Base-by-base conservation (phyloP, 768 basidiomycete genomes). In the Hortiboletus flavorubellus region DNA sequence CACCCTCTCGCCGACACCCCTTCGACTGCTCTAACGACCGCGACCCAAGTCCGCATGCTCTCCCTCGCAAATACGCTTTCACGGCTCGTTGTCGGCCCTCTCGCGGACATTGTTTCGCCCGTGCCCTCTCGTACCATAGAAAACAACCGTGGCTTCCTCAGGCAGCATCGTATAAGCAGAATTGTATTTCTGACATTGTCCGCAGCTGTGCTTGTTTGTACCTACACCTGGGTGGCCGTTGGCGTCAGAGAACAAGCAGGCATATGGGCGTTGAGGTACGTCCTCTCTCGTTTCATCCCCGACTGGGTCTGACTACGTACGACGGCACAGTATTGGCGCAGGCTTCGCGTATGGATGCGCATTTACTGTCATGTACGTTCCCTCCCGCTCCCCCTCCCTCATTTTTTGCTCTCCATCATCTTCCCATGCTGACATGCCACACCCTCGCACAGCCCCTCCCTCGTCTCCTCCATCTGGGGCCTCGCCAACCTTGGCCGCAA, bases 31-130 rank as follows among this genome's bases (percentile, higher is more conserved):
- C 75, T 66, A n/a, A 69, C 72, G 33, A 78, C 84, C 4, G 74
- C 85, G 7, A 76, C 74, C 15, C 89, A 92, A 76, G 87, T 93
- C 14, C 83, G 82, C 51, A 69, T 85, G 8, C 73, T 92, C 49
- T 87, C 91, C 12, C 59, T 86, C 30, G 77, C 83, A 38, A 93
- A 91, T 64, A 93, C 89, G 1, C 37, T 81, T 12, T 83, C 88
- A 3, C 85, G 91, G 9, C 76, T 93, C 11, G 37, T 84, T 18
- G 72, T 82, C 8, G 91, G 91, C 2, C 80, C 83, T 18, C 67
- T 91, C 23, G 90, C 89, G 30, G 91, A 93, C 66, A 76, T 84
- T 31, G 62, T 89, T 16, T 87, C 89, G 3, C 90, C 90, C 11
- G 75, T 81, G 26, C 76, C 80, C 8, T 73, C 77, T 40, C 76